These are phyloP conservation scores for Platanthera guangdongensis DNA, from an alignment of 106 monocot genomes.

Conservation along the genomic window DNA sequence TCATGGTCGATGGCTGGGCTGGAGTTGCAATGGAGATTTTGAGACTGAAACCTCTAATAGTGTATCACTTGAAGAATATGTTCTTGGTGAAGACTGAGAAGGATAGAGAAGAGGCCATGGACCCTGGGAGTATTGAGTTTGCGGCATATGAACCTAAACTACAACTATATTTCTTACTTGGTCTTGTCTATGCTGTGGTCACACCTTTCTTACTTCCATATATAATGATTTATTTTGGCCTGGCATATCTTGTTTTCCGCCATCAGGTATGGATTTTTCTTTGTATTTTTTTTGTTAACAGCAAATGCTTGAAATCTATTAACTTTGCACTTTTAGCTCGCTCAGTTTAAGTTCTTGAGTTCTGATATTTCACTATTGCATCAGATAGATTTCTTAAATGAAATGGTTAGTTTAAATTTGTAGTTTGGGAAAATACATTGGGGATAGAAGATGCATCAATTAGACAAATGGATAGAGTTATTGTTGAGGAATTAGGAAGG, in stretches of 20 bases:
- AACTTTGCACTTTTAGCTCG: background rate
- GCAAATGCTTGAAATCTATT: background rate
- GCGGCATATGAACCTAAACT: slow-evolving; percentile 40
- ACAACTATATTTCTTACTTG: slow-evolving; percentile 55
- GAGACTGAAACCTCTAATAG: slow-evolving; percentile 41
- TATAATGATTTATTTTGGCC: slow-evolving; percentile 38
- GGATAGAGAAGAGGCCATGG: slow-evolving; percentile 49
- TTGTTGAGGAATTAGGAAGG: background rate
- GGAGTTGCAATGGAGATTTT: slow-evolving; percentile 53
- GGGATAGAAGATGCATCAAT: too few relatives aligned
- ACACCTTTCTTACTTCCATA: slow-evolving; percentile 53
- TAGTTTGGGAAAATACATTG: background rate
- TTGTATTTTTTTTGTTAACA: background rate
- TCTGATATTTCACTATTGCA: background rate
- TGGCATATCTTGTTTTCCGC: slow-evolving; percentile 49
- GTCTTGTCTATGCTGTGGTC: slow-evolving; percentile 51
- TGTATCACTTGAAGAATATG: slow-evolving; percentile 42
- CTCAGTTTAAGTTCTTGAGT: background rate
- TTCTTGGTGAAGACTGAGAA: slow-evolving; percentile 60
- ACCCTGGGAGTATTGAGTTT: slow-evolving; percentile 55
- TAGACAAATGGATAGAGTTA: background rate
- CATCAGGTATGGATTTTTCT: slow-evolving; percentile 32
- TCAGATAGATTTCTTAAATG: background rate
- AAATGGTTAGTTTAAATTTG: background rate
- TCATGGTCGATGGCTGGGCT: slow-evolving; percentile 59